Evolutionary conservation across 345 rosid species (phyloP).

Genomic region (Salix caprea): DNA sequence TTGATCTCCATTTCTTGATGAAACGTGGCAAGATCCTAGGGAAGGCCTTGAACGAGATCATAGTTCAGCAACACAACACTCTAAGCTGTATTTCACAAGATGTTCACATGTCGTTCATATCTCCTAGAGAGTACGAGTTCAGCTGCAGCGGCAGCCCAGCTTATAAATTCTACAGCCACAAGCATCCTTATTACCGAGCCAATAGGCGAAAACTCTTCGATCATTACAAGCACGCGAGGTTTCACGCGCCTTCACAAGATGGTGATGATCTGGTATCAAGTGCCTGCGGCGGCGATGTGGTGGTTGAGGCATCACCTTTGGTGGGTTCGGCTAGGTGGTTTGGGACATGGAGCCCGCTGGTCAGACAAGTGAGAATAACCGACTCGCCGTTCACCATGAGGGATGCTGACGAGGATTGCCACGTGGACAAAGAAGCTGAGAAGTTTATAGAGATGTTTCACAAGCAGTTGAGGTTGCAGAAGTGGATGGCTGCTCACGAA

Average conservation of each 20-base stretch:
- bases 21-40: conserved; percentile 32
- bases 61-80: conserved; percentile 15
- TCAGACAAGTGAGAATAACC: conserved; percentile 29
- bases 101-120: conserved; percentile 14
- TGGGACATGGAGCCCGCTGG: conserved; percentile 17
- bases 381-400: conserved; percentile 35
- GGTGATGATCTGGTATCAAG: conserved; percentile 7
- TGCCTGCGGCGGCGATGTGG: neutral
- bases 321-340: conserved; percentile 5
- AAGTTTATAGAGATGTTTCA: conserved; percentile 37
- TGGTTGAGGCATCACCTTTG: conserved; percentile 18
- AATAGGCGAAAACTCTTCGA: neutral
- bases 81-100: conserved; percentile 22
- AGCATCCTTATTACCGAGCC: neutral
- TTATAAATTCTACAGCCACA: conserved; percentile 2
- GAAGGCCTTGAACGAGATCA: conserved; percentile 27
- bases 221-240: neutral
- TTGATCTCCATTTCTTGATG: conserved; percentile 17
- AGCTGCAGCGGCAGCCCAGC: conserved; percentile 37
- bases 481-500: conserved; percentile 6
- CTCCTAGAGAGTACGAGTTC: conserved; percentile 36
- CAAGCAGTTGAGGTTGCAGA: conserved; percentile 34
- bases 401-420: conserved; percentile 18
- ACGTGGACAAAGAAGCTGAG: conserved; percentile 40
- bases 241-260: neutral